A percentile compares a stretch with the other conserved stretches of the same genome.
These are phyloP conservation scores for Ilex paraguariensis DNA, from an alignment of 305 asterid genomes.

Conservation along the genomic window DNA sequence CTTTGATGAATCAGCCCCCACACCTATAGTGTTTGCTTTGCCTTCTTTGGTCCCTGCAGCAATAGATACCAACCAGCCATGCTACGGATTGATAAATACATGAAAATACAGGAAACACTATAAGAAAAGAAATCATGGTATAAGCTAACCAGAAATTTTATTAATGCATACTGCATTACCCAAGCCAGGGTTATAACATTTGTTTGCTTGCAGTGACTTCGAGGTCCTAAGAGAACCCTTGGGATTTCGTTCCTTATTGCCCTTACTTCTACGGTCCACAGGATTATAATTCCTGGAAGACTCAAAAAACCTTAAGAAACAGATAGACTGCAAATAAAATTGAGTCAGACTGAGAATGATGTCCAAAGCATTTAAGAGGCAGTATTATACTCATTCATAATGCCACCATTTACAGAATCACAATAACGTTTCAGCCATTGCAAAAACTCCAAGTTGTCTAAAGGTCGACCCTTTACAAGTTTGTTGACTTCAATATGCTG, in stretches of 20 bases:
- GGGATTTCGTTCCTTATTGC: slow-evolving; percentile 55
- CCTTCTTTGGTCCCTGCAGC: slow-evolving; percentile 46
- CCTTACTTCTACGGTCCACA: slow-evolving; percentile 73
- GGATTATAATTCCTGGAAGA: slow-evolving; percentile 75
- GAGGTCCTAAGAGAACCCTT: slow-evolving; percentile 51
- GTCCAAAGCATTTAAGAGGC: slow-evolving; percentile 2
- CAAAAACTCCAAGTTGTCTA: slow-evolving; percentile 90
- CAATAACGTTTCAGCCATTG: slow-evolving; percentile 96
- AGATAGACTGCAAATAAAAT: not conserved
- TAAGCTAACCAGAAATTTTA: slow-evolving; percentile 38
- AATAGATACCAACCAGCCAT: slow-evolving; percentile 10
- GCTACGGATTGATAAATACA: slow-evolving; percentile 1
- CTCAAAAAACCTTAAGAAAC: slow-evolving; percentile 15
- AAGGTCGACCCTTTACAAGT: slow-evolving; percentile 85
- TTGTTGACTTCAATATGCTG: slow-evolving; percentile 87
- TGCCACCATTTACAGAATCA: slow-evolving; percentile 83
- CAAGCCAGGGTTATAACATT: slow-evolving; percentile 34
- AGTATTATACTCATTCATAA: slow-evolving; percentile 58
- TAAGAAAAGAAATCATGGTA: not conserved
- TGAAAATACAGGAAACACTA: slow-evolving; percentile 5
- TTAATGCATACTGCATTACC: slow-evolving; percentile 34
- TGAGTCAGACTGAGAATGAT: not conserved
- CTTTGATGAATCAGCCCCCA: slow-evolving; percentile 28
- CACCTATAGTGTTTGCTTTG: slow-evolving; percentile 26
- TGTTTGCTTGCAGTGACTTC: slow-evolving; percentile 67